Base-by-base conservation (phyloP, 1,139 yeast genomes). In the Nakaseomyces glabratus region DNA sequence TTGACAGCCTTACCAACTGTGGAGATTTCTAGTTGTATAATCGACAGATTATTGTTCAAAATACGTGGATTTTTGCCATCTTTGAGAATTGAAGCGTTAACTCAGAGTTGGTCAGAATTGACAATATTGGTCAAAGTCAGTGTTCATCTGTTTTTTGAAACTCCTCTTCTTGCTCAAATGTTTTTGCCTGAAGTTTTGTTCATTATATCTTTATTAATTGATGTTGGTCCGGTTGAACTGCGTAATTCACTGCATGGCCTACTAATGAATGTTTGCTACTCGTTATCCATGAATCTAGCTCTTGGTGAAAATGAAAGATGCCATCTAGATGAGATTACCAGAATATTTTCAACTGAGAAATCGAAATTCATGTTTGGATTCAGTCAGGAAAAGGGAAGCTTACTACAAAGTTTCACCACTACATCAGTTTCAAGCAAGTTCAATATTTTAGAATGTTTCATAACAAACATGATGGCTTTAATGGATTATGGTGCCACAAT, bases 291-390 rank as follows among this genome's bases (percentile, higher is more conserved):
- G 24, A 77, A 75, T 41, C 76, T 76, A 2, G 64, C 64, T 17
- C 56, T 82, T 20, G 60, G 50, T 1, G 58, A 52, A 2, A 73
- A 73, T 37, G 21, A 31, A 9, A 63, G 62, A 38, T 48, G 53
- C 2, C 58, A 65, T 6, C 65, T 84, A 11, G 68, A 68, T 36
- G 62, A 64, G 1, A 68, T 81, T 1, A 71, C 82, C 45, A 65
- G 62, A 4, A 72, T 71, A 36, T 69, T 84, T 42, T 73, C 82
- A 36, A 76, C 82, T 8, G 84, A 81, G 37, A 69, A 88, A 50
- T 79, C 82, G 3, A 76, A 73, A 46, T 71, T 82, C 66, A 62
- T 82, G 41, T 82, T 82, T 60, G 95, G 95, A 0, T 63, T 82
- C 42, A 76, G 77, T n/a, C 74, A 85, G 46, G 88, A 79, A 25